These are phyloP conservation scores for Kernera saxatilis DNA, from an alignment of 345 rosid genomes.

Conservation along the genomic window DNA sequence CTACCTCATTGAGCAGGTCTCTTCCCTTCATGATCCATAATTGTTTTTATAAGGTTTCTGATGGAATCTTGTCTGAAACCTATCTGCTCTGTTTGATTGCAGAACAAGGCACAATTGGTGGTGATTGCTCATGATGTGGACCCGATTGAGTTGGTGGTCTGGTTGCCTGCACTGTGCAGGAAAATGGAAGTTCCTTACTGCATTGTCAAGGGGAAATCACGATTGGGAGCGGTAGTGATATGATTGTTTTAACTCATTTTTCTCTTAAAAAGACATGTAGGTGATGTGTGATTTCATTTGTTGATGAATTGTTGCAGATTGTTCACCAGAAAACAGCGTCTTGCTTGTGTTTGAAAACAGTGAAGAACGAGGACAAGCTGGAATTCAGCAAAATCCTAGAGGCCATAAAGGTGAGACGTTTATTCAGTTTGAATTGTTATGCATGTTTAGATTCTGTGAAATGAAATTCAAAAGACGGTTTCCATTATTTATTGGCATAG, in stretches of 20 bases:
- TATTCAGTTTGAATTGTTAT: neutral
- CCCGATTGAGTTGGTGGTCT: slow-evolving; percentile 72
- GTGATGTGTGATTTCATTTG: neutral
- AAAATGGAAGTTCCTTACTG: slow-evolving; percentile 72
- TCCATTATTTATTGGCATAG: slow-evolving; percentile 17
- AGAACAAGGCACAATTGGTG: slow-evolving; percentile 66
- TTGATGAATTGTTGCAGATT: slow-evolving; percentile 33
- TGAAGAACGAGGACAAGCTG: slow-evolving; percentile 72
- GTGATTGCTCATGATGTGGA: slow-evolving; percentile 79
- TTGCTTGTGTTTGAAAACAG: slow-evolving; percentile 64
- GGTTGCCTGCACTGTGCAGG: slow-evolving; percentile 73
- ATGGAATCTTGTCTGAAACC: neutral
- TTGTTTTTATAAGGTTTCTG: neutral
- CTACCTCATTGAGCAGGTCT: slow-evolving; percentile 59
- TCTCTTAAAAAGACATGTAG: neutral
- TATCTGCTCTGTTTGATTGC: slow-evolving; percentile 1
- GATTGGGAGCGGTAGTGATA: slow-evolving; percentile 53
- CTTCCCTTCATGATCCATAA: neutral
- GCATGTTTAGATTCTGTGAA: neutral
- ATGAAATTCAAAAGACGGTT: neutral
- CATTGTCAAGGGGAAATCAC: slow-evolving; percentile 45
- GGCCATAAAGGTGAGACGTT: slow-evolving; percentile 56
- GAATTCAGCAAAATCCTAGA: slow-evolving; percentile 71
- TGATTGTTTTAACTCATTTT: neutral
- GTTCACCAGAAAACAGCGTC: slow-evolving; percentile 75